Conservation (phyloP, 1,139 yeast genomes). For the Diutina pseudorugosa region DNA sequence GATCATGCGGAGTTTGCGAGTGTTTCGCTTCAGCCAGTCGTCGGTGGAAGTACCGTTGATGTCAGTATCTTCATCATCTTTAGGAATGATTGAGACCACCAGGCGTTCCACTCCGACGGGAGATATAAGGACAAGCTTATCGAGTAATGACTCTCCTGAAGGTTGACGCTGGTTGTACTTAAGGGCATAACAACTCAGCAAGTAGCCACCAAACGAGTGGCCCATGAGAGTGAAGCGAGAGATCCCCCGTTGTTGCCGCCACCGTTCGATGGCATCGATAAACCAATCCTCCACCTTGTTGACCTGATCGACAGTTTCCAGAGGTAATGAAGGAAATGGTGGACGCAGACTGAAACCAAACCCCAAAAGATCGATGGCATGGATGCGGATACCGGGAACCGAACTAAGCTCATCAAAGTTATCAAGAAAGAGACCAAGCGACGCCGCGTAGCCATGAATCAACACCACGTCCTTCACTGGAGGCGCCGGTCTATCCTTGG, state of each 20-base stretch:
- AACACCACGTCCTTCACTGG: slow-evolving; percentile 24
- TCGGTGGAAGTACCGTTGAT: slow-evolving; percentile 2
- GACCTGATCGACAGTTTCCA: slow-evolving; percentile 16
- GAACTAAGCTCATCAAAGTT: slow-evolving; percentile 27
- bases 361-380: slow-evolving; percentile 34
- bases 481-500: slow-evolving; percentile 3
- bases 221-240: slow-evolving; percentile 64
- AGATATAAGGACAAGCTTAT: slow-evolving; percentile 24
- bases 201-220: slow-evolving; percentile 89
- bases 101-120: slow-evolving; percentile 36
- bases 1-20: slow-evolving; percentile 8
- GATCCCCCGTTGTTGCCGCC: slow-evolving; percentile 54
- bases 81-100: slow-evolving; percentile 15
- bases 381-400: slow-evolving; percentile 31
- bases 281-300: slow-evolving; percentile 60
- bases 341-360: slow-evolving; percentile 35
- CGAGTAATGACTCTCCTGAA: not conserved
- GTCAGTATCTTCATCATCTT: slow-evolving; percentile 7
- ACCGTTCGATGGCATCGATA: slow-evolving; percentile 67
- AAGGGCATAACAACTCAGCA: slow-evolving; percentile 66
- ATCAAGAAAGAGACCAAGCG: slow-evolving; percentile 30
- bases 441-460: slow-evolving; percentile 37
- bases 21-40: slow-evolving; percentile 5
- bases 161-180: slow-evolving; percentile 31
- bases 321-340: slow-evolving; percentile 21